phyloP scores from a whole-genome alignment of 768 basidiomycete species.

The Heimioporus sp. region DNA sequence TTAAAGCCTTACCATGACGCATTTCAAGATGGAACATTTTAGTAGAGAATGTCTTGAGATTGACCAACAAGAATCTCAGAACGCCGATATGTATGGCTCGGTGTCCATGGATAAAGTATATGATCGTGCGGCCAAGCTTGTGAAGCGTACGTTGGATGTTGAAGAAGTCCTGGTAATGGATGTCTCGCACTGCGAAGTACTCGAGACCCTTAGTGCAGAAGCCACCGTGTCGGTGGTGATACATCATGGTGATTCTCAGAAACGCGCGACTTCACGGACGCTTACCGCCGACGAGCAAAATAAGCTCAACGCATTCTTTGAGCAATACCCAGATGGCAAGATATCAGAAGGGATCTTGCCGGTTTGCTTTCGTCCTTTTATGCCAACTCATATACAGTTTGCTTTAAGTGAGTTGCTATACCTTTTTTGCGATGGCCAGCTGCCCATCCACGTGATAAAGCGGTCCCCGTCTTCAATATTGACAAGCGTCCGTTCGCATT shows the following conservation, averaged over 20 bases:
- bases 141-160: constrained; percentile 86
- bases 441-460: constrained; percentile 36
- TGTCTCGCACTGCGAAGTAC: constrained; percentile 85
- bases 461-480: constrained; percentile 90
- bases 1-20: background rate
- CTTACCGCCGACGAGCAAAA: constrained; percentile 72
- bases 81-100: constrained; percentile 23
- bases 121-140: constrained; percentile 84
- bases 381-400: constrained; percentile 82
- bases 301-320: constrained; percentile 74
- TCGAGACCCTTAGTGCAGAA: constrained; percentile 64
- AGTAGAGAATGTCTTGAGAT: constrained; percentile 93
- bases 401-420: constrained; percentile 65
- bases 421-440: background rate
- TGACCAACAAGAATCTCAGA: constrained; percentile 46
- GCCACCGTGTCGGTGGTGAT: constrained; percentile 65
- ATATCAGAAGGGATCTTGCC: constrained; percentile 87
- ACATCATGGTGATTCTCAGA: constrained; percentile 62
- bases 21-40: constrained; percentile 84
- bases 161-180: constrained; percentile 93
- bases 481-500: constrained; percentile 91
- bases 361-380: constrained; percentile 74
- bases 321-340: constrained; percentile 78
- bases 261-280: constrained; percentile 49
- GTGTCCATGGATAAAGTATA: constrained; percentile 85